Base-by-base conservation (phyloP, 805 yeast species). In the Pichia pseudocactophila region DNA sequence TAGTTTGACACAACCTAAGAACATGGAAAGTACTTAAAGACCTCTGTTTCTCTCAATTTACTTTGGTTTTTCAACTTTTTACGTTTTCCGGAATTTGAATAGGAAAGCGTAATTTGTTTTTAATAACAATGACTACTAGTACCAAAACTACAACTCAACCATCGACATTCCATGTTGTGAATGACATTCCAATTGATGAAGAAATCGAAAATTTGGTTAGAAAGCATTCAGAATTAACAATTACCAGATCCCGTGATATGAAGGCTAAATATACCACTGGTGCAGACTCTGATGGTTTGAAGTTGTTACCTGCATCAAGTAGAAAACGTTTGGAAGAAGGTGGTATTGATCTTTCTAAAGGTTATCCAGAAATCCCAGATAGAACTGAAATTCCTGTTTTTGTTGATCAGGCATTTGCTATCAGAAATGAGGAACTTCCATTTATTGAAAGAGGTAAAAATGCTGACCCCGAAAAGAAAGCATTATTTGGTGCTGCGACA, bases 391-490 rank as follows among this genome's bases (percentile, higher is more conserved):
- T 67, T 28, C 71, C 72, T 3, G 50, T 57, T 26, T 69, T 52
- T 49, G 49, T 68, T n/a, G 72, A 69, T 44, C 70, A 69, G 37
- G 71, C 70, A 6, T 44, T 42, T 31, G 61, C 53, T 9, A 61
- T 64, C 33, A 62, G 71, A 50, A 51, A 58, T 41, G 51, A 59
- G 42, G 64, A 55, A 25, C 52, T 48, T 32, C 59, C 58, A 16
- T 68, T 59, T 45, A 52, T 52, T 31, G 67, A 62, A 39, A 53
- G 65, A 45, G 67, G 61, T 37, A 49, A 47, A 39, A 47, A 44
- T 41, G 71, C 71, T 15, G 71, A 68, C 43, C 66, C 64, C 8
- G 68, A 59, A 42, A 65, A 66, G 57, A 66, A 63, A 47, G 66
- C 70, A 2, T 49, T 66, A 15, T 59, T 66, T 42, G 55, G 64